These are phyloP conservation scores for Bryopsis sp. DNA, from an alignment of 139 green algal genomes.

Conservation along the genomic window DNA sequence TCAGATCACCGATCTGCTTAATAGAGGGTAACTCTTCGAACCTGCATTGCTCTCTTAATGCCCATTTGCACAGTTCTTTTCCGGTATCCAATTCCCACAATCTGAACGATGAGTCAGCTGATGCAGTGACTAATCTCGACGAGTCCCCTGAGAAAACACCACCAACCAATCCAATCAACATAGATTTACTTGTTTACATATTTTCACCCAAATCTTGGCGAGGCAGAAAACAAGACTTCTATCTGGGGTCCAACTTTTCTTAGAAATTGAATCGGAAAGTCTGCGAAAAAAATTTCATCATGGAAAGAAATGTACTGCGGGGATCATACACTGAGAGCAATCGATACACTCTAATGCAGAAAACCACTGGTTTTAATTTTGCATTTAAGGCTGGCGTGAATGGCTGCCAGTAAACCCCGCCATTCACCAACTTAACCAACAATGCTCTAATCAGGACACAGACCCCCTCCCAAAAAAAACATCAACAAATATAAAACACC, in stretches of 20 bases:
- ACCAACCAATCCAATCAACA: constrained; percentile 4
- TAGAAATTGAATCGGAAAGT: background rate
- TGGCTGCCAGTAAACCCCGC: no score
- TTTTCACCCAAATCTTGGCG: background rate
- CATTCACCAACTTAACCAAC: no score
- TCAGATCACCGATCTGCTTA: no score
- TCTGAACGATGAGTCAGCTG: constrained; percentile 73
- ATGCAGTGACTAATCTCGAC: constrained; percentile 71
- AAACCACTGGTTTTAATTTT: no score
- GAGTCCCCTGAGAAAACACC: constrained; percentile 46
- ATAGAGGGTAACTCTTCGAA: no score
- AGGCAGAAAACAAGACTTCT: background rate
- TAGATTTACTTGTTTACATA: constrained; percentile 4
- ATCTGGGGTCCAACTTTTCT: background rate
- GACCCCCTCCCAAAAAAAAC: no score
- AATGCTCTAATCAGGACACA: no score
- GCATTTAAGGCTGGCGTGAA: no score
- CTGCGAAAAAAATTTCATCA: background rate
- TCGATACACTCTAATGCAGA: no score
- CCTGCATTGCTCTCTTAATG: constrained; percentile 75
- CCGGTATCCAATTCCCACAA: constrained; percentile 90
- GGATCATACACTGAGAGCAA: no score
- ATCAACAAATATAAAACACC: no score
- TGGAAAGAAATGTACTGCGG: background rate
- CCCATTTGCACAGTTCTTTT: constrained; percentile 67